These are phyloP conservation scores for Lactifluus hygrophoroides DNA, from an alignment of 768 basidiomycete genomes.

Conservation along the genomic window DNA sequence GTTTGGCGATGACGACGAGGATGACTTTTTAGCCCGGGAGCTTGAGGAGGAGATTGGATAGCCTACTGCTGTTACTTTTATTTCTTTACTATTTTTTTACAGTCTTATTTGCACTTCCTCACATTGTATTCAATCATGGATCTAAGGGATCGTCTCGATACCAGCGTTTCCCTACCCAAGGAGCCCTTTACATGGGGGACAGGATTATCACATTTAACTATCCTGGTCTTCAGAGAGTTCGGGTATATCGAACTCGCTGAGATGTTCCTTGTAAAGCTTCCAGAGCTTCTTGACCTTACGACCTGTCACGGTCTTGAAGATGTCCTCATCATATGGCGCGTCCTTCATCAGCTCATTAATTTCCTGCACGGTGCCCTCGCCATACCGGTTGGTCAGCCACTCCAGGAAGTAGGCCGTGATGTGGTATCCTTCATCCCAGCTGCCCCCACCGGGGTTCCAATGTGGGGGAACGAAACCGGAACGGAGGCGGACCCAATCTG, in stretches of 20 bases:
- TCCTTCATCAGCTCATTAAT: slow-evolving; percentile 50
- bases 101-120: slow-evolving; percentile 1
- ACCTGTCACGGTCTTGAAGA: slow-evolving; percentile 49
- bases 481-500: slow-evolving; percentile 65
- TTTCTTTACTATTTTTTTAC: slow-evolving; percentile 1
- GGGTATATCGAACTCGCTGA: slow-evolving; percentile 23
- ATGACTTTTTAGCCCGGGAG: slow-evolving; percentile 76
- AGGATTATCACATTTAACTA: background rate
- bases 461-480: slow-evolving; percentile 57
- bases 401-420: slow-evolving; percentile 67
- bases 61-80: slow-evolving; percentile 7
- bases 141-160: background rate
- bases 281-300: slow-evolving; percentile 48
- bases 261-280: slow-evolving; percentile 41
- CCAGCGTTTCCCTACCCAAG: background rate
- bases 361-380: slow-evolving; percentile 44
- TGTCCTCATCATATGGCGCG: slow-evolving; percentile 37
- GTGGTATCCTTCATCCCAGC: slow-evolving; percentile 73
- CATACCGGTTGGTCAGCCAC: slow-evolving; percentile 50
- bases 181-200: too few species aligned
- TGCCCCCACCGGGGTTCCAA: slow-evolving; percentile 45
- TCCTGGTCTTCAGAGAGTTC: background rate
- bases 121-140: slow-evolving; percentile 13
- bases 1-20: slow-evolving; percentile 47
- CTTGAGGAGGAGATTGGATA: slow-evolving; percentile 75